These are phyloP conservation scores for Closterium sp. DNA, from an alignment of 139 green algal genomes.

Conservation along the genomic window DNA sequence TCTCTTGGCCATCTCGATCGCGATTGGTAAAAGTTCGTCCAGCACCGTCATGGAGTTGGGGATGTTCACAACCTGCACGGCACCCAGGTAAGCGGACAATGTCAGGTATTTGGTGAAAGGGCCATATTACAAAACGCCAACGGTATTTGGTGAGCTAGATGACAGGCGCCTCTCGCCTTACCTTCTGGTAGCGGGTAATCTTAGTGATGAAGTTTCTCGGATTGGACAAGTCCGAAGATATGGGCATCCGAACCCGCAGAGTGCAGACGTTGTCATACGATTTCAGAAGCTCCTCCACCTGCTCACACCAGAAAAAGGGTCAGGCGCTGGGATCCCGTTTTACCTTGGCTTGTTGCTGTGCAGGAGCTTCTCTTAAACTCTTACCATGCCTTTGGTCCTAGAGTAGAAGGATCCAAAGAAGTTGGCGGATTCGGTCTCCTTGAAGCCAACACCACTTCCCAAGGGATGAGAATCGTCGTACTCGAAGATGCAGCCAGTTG, in stretches of 20 bases:
- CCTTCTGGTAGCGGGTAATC: conserved; percentile 96
- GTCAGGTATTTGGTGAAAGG: neutral
- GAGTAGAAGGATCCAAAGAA: conserved; percentile 98
- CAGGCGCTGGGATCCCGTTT: conserved; percentile 17
- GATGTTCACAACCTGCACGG: conserved; percentile 50
- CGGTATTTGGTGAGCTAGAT: neutral
- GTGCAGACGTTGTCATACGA: conserved; percentile 90
- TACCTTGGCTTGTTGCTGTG: neutral
- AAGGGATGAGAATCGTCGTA: conserved; percentile 81
- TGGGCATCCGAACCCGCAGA: conserved; percentile 96
- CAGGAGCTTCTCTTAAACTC: neutral
- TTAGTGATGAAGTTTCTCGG: conserved; percentile 98
- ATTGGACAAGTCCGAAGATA: conserved; percentile 85
- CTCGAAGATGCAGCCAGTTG: conserved; percentile 97
- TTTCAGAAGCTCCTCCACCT: conserved; percentile 85
- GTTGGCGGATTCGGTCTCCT: conserved; percentile 90
- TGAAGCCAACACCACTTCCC: conserved; percentile 81
- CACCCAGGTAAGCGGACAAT: neutral
- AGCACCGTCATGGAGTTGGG: conserved; percentile 91
- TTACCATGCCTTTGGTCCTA: conserved; percentile 79
- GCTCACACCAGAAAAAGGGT: conserved; percentile 24
- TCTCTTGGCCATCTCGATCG: conserved; percentile 86
- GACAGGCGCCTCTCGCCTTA: conserved; percentile 12
- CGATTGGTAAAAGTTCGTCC: conserved; percentile 89
- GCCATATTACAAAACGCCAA: neutral